A percentile compares a stretch with the other conserved stretches of the same genome.
phyloP scores from a whole-genome alignment of 2,329 filamentous ascomycete genomes.

The Lecanicillium sp. region DNA sequence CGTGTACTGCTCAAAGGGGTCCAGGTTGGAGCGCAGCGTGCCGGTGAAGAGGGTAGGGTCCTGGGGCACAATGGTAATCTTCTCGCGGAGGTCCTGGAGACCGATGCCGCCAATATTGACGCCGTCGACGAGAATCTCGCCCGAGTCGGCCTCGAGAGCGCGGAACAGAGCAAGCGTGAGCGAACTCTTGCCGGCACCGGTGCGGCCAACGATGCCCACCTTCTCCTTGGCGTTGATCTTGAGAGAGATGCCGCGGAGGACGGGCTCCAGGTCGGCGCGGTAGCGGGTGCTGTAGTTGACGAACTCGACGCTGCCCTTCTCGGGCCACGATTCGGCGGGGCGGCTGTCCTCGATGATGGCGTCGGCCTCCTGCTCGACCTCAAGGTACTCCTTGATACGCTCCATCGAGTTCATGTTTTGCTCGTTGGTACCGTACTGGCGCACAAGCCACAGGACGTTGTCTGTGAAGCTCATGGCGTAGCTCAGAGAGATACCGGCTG shows the following conservation, averaged over 20 bases:
- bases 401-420: constrained; percentile 99
- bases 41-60: constrained; percentile 93
- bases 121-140: constrained; percentile 84
- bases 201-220: constrained; percentile 92
- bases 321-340: constrained; percentile 78
- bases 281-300: constrained; percentile 85
- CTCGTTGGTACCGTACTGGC: constrained; percentile 89
- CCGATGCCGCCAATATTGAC: constrained; percentile 88
- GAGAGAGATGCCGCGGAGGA: constrained; percentile 78
- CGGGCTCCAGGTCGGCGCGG: constrained; percentile 77
- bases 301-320: constrained; percentile 80
- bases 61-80: constrained; percentile 96
- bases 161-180: constrained; percentile 90
- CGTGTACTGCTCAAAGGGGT: constrained; percentile 83
- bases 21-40: constrained; percentile 85
- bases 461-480: constrained; percentile 97
- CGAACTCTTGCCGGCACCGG: constrained; percentile 94
- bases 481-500: constrained; percentile 86
- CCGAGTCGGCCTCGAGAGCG: constrained; percentile 82
- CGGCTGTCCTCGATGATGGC: constrained; percentile 71
- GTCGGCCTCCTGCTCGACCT: constrained; percentile 88
- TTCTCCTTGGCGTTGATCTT: constrained; percentile 82
- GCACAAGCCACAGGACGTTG: constrained; percentile 93
- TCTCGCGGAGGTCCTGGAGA: constrained; percentile 84
- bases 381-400: constrained; percentile 93